phyloP scores from a whole-genome alignment of 2,329 filamentous ascomycete genomes.

The Ceratocystis cubensis region DNA sequence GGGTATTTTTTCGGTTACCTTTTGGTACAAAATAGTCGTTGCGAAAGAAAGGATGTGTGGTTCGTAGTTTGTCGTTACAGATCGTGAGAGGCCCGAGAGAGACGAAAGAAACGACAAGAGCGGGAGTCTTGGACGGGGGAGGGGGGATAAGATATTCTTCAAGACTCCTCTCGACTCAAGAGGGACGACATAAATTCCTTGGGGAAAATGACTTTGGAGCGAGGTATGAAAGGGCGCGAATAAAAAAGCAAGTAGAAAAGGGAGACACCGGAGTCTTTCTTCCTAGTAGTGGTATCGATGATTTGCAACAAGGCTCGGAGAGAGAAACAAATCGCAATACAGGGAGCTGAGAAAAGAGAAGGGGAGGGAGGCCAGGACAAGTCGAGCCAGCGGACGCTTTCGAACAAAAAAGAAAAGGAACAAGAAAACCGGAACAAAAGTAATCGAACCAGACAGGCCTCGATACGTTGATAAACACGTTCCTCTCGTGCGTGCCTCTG shows the following conservation, averaged over 20 bases:
- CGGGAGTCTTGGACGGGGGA: background rate
- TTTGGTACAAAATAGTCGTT: background rate
- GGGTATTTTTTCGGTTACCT: background rate
- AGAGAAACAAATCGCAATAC: conserved; percentile 11
- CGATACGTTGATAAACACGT: conserved; percentile 8
- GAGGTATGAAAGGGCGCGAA: background rate
- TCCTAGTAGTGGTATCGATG: background rate
- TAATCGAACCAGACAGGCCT: background rate
- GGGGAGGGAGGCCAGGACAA: background rate
- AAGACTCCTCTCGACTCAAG: background rate
- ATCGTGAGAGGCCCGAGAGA: background rate
- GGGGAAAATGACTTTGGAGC: background rate
- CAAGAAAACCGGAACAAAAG: background rate
- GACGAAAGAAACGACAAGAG: background rate
- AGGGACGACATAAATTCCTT: background rate
- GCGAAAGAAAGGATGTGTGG: background rate
- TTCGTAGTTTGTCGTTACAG: conserved; percentile 6
- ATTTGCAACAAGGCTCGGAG: background rate
- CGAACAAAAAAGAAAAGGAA: background rate
- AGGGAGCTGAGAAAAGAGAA: conserved; percentile 4
- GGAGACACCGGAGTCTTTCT: background rate
- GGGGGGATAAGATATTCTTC: conserved; percentile 13
- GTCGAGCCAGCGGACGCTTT: background rate
- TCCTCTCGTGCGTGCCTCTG: background rate
- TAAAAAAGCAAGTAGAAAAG: background rate